Evolutionary conservation across 75 land plant species (phyloP).

Genomic region (Chamaecyparis obtusa): DNA sequence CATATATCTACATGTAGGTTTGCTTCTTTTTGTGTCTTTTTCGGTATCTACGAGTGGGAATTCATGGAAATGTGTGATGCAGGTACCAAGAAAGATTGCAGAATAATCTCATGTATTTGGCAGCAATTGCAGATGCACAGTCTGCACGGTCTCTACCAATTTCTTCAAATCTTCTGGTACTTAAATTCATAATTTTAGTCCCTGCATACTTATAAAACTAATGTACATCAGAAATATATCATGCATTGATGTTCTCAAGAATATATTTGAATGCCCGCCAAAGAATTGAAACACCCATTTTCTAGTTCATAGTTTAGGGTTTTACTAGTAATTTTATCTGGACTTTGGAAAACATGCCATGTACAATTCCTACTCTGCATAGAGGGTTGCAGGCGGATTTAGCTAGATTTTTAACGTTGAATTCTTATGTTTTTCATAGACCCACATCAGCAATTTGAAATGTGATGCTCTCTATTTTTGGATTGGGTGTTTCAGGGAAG

Average conservation of each 20-base stretch:
- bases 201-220: too few relatives aligned
- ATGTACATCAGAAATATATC: too few relatives aligned
- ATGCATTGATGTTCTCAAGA: background rate
- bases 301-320: background rate
- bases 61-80: background rate
- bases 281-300: background rate
- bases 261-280: background rate
- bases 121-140: constrained; percentile 39
- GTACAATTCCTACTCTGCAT: background rate
- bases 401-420: background rate
- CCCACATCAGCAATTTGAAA: background rate
- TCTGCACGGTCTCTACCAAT: background rate
- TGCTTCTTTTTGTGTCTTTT: background rate
- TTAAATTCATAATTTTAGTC: background rate
- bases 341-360: constrained; percentile 4
- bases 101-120: constrained; percentile 36
- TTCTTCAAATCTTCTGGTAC: constrained; percentile 12
- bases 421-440: background rate
- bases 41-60: background rate
- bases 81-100: constrained; percentile 36
- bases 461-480: background rate
- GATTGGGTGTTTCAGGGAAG: constrained; percentile 4
- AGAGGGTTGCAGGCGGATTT: background rate
- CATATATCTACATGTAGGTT: background rate
- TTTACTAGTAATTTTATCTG: background rate